Evolutionary conservation across 345 rosid genomes (phyloP).

Genomic region (Boechera stricta): DNA sequence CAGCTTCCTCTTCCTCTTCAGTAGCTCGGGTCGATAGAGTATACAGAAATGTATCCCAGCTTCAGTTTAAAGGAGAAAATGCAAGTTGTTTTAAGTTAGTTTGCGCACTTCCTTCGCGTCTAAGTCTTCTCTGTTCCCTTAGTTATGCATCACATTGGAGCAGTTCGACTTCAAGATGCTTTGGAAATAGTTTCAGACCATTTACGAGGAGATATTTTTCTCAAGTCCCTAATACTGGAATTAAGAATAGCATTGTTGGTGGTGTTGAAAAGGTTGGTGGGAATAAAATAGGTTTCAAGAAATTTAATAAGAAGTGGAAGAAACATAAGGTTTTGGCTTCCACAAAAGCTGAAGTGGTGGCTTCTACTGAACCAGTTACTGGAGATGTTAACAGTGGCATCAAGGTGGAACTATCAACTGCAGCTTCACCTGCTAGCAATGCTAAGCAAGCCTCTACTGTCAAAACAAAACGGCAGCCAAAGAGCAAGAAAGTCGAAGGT

Average conservation of each 20-base stretch:
- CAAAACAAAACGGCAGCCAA: conserved; percentile 51
- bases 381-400: conserved; percentile 40
- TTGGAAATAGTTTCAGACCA: conserved; percentile 32
- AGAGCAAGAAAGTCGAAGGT: conserved; percentile 43
- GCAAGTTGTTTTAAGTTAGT: conserved; percentile 36
- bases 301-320: conserved; percentile 47
- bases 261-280: conserved; percentile 39
- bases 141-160: conserved; percentile 37
- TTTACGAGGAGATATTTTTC: conserved; percentile 51
- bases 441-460: conserved; percentile 44
- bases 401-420: conserved; percentile 37
- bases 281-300: conserved; percentile 27
- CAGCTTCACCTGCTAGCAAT: conserved; percentile 38
- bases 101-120: conserved; percentile 30
- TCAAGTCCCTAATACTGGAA: conserved; percentile 39
- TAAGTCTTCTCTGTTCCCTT: conserved; percentile 33
- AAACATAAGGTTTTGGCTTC: conserved; percentile 49
- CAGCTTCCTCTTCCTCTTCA: conserved; percentile 36
- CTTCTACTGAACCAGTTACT: conserved; percentile 42
- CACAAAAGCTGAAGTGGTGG: conserved; percentile 33
- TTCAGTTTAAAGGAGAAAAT: conserved; percentile 41
- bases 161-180: conserved; percentile 36
- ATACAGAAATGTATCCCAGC: conserved; percentile 42
- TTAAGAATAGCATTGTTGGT: conserved; percentile 24
- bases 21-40: conserved; percentile 27